A percentile compares a stretch with the other conserved stretches of the same genome.
Evolutionary conservation across 441 rosid species (phyloP).

Genomic region (Gossypium gossypioides): DNA sequence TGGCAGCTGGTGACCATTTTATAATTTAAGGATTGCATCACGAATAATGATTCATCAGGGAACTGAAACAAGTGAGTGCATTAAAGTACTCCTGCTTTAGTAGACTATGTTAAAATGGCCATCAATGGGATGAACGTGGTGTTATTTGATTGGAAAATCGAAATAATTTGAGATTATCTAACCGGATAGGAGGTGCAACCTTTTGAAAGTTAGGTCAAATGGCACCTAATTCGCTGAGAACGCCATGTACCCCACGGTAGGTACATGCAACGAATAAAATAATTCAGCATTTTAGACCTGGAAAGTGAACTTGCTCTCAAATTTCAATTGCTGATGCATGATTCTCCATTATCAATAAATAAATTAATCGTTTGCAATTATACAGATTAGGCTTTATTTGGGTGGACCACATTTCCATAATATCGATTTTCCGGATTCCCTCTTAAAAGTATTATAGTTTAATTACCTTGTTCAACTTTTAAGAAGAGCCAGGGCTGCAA

Average conservation of each 20-base stretch:
- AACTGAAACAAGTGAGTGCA: background rate
- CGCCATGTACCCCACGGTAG: constrained; percentile 31
- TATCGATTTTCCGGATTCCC: constrained; percentile 54
- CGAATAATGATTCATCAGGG: background rate
- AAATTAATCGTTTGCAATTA: constrained; percentile 9
- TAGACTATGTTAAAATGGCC: background rate
- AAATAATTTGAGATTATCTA: background rate
- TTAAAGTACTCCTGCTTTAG: background rate
- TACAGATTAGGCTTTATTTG: constrained; percentile 35
- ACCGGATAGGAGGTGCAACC: constrained; percentile 7
- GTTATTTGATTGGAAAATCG: constrained; percentile 4
- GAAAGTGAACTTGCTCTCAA: constrained; percentile 21
- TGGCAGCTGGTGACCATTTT: background rate
- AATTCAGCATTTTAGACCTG: constrained; percentile 17
- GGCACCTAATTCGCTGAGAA: constrained; percentile 21
- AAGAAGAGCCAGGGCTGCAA: constrained; percentile 18
- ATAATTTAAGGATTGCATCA: background rate
- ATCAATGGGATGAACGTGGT: background rate
- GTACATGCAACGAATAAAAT: constrained; percentile 13
- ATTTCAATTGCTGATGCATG: constrained; percentile 36
- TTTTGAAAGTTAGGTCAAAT: constrained; percentile 34
- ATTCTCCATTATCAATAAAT: constrained; percentile 36
- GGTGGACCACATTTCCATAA: constrained; percentile 55
- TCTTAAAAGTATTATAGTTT: constrained; percentile 38
- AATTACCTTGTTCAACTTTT: constrained; percentile 31